Conservation (phyloP, 495 filamentous ascomycete genomes). For the Penicillium cataractarum region DNA sequence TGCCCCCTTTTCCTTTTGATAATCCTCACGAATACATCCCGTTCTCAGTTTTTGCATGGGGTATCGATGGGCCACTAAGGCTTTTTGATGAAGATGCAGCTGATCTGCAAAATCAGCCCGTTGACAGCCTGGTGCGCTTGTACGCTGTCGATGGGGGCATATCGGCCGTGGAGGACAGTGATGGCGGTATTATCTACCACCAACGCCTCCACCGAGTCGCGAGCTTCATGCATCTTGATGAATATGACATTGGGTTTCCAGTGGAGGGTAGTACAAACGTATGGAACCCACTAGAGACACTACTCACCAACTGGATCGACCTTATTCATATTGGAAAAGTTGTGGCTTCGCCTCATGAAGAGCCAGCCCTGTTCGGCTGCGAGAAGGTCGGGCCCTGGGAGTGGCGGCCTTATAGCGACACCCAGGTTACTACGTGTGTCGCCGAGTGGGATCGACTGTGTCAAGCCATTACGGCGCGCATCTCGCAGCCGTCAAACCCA, state of each 20-base stretch:
- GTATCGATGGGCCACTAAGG: neutral
- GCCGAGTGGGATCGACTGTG: conserved; percentile 20
- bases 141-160: conserved; percentile 3
- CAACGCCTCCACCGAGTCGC: conserved; percentile 16
- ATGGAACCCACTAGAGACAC: conserved; percentile 42
- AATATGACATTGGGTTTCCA: conserved; percentile 16
- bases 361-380: conserved; percentile 18
- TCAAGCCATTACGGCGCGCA: conserved; percentile 18
- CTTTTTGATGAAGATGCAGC: conserved; percentile 14
- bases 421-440: conserved; percentile 22
- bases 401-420: conserved; percentile 24
- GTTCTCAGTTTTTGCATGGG: conserved; percentile 18
- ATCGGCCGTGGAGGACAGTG: conserved; percentile 9
- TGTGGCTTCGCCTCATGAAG: conserved; percentile 21
- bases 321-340: conserved; percentile 36
- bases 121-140: conserved; percentile 20
- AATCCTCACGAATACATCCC: conserved; percentile 11
- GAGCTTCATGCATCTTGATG: conserved; percentile 20
- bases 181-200: conserved; percentile 21
- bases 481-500: conserved; percentile 15
- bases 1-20: conserved; percentile 18
- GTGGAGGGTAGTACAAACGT: conserved; percentile 21
- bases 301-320: conserved; percentile 40
- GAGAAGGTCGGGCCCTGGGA: conserved; percentile 24
- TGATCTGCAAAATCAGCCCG: conserved; percentile 16